Percentiles rank a stretch among this genome's conserved stretches.
phyloP scores from a whole-genome alignment of 108 stramenopile genomes.

The Nitzschia palea region DNA sequence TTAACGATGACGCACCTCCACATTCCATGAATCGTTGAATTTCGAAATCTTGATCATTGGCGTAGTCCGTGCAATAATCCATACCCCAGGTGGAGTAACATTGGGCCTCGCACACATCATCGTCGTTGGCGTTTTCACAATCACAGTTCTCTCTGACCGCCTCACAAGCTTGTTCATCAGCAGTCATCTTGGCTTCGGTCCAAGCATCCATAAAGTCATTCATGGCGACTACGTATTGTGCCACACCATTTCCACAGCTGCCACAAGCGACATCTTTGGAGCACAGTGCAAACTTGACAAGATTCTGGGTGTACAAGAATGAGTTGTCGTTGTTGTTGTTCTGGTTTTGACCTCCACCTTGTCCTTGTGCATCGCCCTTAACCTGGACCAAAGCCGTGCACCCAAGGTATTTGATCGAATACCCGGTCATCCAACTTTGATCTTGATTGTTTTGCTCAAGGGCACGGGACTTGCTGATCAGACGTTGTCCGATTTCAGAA shows the following conservation, averaged over 20 bases:
- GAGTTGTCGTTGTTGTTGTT: conserved; percentile 40
- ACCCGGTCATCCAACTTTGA: conserved; percentile 56
- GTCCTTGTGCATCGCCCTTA: conserved; percentile 15
- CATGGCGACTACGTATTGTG: conserved; percentile 74
- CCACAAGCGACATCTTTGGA: conserved; percentile 39
- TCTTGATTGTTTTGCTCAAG: conserved; percentile 53
- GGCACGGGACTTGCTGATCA: conserved; percentile 62
- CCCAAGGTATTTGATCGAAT: conserved; percentile 70
- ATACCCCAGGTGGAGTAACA: conserved; percentile 58
- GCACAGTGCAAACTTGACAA: conserved; percentile 80
- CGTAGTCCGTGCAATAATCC: conserved; percentile 47
- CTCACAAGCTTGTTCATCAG: conserved; percentile 67
- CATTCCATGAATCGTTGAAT: conserved; percentile 59
- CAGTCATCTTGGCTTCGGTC: conserved; percentile 46
- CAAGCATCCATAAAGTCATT: conserved; percentile 74
- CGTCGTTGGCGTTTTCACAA: conserved; percentile 70
- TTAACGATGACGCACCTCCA: conserved; percentile 36
- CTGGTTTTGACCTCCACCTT: conserved; percentile 15
- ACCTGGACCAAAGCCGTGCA: conserved; percentile 47
- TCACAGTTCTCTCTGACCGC: conserved; percentile 68
- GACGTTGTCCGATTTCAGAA: conserved; percentile 46
- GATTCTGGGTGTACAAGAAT: conserved; percentile 58
- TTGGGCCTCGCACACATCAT: conserved; percentile 46
- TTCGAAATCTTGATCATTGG: conserved; percentile 49
- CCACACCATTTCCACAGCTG: conserved; percentile 43